Conservation (phyloP, 1,284 basidiomycete species). For the Hemileia vastatrix region DNA sequence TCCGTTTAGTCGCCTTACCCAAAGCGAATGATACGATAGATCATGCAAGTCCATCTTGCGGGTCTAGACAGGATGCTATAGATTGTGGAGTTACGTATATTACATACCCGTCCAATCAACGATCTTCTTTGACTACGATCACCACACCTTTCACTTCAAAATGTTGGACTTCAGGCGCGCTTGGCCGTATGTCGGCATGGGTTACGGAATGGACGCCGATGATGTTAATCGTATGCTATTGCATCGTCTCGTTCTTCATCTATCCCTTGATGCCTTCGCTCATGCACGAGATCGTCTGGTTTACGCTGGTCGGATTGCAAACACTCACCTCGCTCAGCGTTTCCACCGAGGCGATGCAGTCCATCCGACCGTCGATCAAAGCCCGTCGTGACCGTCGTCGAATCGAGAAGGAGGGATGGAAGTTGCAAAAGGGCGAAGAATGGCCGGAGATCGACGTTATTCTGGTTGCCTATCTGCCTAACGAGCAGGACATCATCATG, state of each 20-base stretch:
- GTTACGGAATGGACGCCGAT: slow-evolving; percentile 31
- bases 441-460: slow-evolving; percentile 36
- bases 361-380: slow-evolving; percentile 31
- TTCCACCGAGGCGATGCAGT: slow-evolving; percentile 33
- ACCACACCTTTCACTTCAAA: too few relatives aligned
- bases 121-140: too few relatives aligned
- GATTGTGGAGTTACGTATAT: too few relatives aligned
- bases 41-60: too few relatives aligned
- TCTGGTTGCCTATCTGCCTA: slow-evolving; percentile 37
- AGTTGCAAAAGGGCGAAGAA: slow-evolving; percentile 7
- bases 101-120: too few relatives aligned
- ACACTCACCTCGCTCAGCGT: slow-evolving; percentile 33
- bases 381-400: slow-evolving; percentile 30
- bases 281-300: slow-evolving; percentile 33
- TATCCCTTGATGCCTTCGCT: slow-evolving; percentile 32
- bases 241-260: slow-evolving; percentile 30
- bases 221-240: slow-evolving; percentile 28
- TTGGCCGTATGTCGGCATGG: too few relatives aligned
- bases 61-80: too few relatives aligned
- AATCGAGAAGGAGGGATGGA: slow-evolving; percentile 27
- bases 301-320: slow-evolving; percentile 28
- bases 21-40: too few relatives aligned
- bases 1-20: too few relatives aligned
- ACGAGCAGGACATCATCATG: slow-evolving; percentile 38
- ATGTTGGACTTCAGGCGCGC: too few relatives aligned